Base-by-base conservation (phyloP, 23 red algal species). In the Pyropia yezoensis region DNA sequence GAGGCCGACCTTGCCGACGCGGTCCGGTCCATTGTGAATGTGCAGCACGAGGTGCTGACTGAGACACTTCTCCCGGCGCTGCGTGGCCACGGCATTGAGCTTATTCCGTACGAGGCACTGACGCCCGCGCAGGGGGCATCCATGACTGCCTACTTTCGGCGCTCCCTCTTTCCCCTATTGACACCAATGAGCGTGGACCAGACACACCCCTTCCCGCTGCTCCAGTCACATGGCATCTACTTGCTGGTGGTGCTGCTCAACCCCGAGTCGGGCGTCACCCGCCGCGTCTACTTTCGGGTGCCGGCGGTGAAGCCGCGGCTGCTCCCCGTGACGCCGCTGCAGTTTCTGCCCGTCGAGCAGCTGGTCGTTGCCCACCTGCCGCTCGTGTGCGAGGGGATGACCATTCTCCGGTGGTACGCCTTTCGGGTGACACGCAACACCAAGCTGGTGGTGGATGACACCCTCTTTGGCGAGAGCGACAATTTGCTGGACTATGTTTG, bases 401-500 rank as follows among this genome's bases (percentile, higher is more conserved):
- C 49, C 17, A 65, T 96, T 15, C 56, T 89, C 30, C 74, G 58
- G 27, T 65, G 70, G 6, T 70, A 96, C 70, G 65, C 75, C 14
- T 96, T 96, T 69, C 76, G 91, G 23, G 79, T 96, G n/a, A 96
- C 91, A 30, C 66, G 91, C 30, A 96, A 96, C 65, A 83, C 76
- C 30, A 89, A 86, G 74, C 78, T 96, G 39, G 82, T 79, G 14
- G 67, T 96, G 55, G 91, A 96, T 22, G 83, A 89, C 53, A 70
- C 73, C 3, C 64, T 66, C 19, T 64, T 96, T 61, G 67, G 71
- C 33, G 83, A 85, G 22, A 76, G 59, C 59, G 64, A 75, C 29
- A 72, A 89, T 67, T 59, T 96, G 78, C 67, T 96, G 18, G 79
- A 80, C 55, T 75, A 85, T 34, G 84, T 96, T 30, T 63, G 77